A percentile compares a stretch with the other conserved stretches of the same genome.
Evolutionary conservation across 192 early-diverging fungal species (phyloP).

Genomic region (Coemansia sp.): DNA sequence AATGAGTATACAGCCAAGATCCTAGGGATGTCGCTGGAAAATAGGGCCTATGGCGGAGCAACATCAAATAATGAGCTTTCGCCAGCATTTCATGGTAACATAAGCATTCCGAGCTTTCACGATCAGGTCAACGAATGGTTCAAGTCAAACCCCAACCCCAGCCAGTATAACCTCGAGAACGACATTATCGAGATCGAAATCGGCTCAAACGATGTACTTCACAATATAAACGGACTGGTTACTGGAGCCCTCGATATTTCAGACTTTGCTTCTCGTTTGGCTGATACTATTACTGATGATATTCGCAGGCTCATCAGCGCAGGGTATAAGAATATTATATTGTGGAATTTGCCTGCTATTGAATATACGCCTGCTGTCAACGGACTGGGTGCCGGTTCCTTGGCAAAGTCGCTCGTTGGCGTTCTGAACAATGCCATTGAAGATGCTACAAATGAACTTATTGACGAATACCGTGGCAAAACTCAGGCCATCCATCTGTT

Average conservation of each 20-base stretch:
- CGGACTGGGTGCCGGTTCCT: conserved; percentile 5
- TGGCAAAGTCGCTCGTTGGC: conserved; percentile 16
- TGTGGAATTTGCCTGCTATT: conserved; percentile 48
- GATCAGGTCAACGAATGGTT: conserved; percentile 41
- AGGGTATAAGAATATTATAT: conserved; percentile 44
- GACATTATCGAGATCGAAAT: conserved; percentile 44
- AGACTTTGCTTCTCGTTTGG: conserved; percentile 23
- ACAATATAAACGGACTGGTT: conserved; percentile 14
- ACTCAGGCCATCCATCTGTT: conserved; percentile 24
- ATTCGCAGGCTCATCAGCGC: conserved; percentile 23
- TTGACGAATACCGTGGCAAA: conserved; percentile 3
- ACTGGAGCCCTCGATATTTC: conserved; percentile 14
- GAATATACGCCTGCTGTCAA: conserved; percentile 27
- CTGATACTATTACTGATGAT: conserved; percentile 25
- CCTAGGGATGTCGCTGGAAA: conserved; percentile 33
- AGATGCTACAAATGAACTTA: conserved; percentile 8
- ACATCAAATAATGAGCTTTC: conserved; percentile 48
- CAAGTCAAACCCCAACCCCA: conserved; percentile 22
- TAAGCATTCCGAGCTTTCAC: conserved; percentile 42
- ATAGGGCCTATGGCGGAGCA: conserved; percentile 41
- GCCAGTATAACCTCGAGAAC: conserved; percentile 34
- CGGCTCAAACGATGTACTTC: conserved; percentile 43
- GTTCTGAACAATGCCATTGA: conserved; percentile 27
- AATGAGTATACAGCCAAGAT: conserved; percentile 45
- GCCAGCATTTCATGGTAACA: conserved; percentile 16